phyloP scores from a whole-genome alignment of 1,284 basidiomycete genomes.

The Tilletia setariae region DNA sequence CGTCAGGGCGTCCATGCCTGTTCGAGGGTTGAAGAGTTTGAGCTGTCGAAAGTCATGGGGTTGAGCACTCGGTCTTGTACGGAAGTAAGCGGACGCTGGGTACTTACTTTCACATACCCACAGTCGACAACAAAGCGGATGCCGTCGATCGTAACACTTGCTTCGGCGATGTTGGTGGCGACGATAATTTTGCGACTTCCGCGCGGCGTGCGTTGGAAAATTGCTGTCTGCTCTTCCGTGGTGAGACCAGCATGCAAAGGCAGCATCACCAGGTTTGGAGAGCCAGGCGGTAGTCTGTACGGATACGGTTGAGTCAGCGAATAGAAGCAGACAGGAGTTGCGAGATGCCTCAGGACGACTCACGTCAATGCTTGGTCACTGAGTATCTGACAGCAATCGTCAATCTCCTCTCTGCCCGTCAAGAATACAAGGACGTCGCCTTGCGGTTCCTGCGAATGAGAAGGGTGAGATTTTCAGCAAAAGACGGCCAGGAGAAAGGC shows the following conservation, averaged over 20 bases:
- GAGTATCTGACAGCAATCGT: constrained; percentile 75
- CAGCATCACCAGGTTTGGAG: constrained; percentile 59
- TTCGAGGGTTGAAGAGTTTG: constrained; percentile 48
- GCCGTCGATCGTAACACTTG: constrained; percentile 93
- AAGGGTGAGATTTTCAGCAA: background rate
- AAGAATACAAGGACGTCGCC: constrained; percentile 59
- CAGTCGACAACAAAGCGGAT: constrained; percentile 92
- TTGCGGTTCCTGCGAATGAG: constrained; percentile 41
- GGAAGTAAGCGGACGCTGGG: too few species aligned
- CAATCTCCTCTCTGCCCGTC: constrained; percentile 59
- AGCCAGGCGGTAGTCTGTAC: constrained; percentile 65
- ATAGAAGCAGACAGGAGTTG: background rate
- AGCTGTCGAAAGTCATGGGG: constrained; percentile 31
- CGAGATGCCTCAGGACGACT: constrained; percentile 39
- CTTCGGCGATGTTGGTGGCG: constrained; percentile 94
- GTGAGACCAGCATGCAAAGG: constrained; percentile 85
- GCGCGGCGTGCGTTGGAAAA: constrained; percentile 64
- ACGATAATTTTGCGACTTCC: constrained; percentile 84
- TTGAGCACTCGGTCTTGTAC: too few species aligned
- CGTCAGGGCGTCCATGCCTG: constrained; percentile 52
- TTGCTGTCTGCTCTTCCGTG: constrained; percentile 76
- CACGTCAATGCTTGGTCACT: constrained; percentile 74
- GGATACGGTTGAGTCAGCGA: background rate
- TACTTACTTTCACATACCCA: constrained; percentile 85
- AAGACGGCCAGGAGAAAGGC: background rate